Evolutionary conservation across 352 stramenopile genomes (phyloP), one percentile per base, ranked within the genome.

Genomic region (Blastocystis sp.): DNA sequence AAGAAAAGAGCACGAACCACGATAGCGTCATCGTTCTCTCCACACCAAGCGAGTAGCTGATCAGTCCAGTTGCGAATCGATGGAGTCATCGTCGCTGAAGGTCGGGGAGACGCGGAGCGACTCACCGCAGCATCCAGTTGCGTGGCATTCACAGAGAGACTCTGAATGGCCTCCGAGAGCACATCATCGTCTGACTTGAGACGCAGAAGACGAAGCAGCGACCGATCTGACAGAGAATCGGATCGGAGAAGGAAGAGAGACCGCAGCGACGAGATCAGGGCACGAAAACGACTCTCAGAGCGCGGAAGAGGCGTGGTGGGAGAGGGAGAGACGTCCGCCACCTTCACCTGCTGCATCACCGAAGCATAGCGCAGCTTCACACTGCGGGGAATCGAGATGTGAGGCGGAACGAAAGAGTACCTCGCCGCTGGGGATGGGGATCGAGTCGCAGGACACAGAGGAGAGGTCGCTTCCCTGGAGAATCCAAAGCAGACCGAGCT

Each of bases 401-500:
- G 54, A 68, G 11, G 3, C 2, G 39, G 20, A 39, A 50, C 4
- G 15, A 37, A 18, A 11, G 8, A 26, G 2, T n/a, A 84, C 73
- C 29, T 84, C 50, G 6, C 68, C 73, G 26, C 62, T 6, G 3
- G 73, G 73, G 18, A 84, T 18, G 54, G 73, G 73, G 53, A 84
- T 43, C 0, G 45, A 39, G 39, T 29, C 13, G 39, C 45, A 84
- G 37, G 73, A 26, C 26, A 84, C 43, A 15, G 45, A 68, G 7
- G 73, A 50, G 9, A 68, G 50, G 34, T 63, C 47, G 39, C 43
- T 41, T 69, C 73, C 73, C 55, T 84, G n/a, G 6, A 84, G 29
- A 15, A 84, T 50, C 73, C 73, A 84, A 15, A 84, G 56, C 26
- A 84, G 39, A 15, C 53, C 73, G 0, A 84, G 56, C 73, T 84